phyloP scores from a whole-genome alignment of 2,329 filamentous ascomycete species.

The Hymenotorrendiella dingleyae region DNA sequence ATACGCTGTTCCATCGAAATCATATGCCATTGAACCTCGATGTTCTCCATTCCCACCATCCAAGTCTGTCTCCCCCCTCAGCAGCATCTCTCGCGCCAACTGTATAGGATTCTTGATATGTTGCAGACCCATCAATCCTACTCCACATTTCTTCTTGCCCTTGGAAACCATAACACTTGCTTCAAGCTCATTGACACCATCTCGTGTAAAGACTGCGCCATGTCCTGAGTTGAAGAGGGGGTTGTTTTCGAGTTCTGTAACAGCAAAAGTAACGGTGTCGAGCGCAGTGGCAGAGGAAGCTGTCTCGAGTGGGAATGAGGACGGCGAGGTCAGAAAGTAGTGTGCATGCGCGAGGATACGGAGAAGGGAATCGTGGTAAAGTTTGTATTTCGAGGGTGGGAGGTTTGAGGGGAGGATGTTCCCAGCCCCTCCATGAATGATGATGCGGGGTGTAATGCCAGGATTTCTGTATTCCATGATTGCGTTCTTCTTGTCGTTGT shows the following conservation, averaged over 20 bases:
- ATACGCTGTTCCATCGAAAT: neutral
- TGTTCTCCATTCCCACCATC: conserved; percentile 36
- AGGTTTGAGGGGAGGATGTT: conserved; percentile 58
- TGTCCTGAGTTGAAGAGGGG: conserved; percentile 78
- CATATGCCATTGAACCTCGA: conserved; percentile 25
- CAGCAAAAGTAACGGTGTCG: conserved; percentile 69
- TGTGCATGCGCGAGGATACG: conserved; percentile 49
- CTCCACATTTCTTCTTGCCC: conserved; percentile 67
- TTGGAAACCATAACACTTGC: conserved; percentile 79
- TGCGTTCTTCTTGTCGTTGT: too few relatives aligned
- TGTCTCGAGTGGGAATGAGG: conserved; percentile 46
- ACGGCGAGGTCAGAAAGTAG: conserved; percentile 46
- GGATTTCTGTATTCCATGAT: conserved; percentile 20
- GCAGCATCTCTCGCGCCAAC: conserved; percentile 64
- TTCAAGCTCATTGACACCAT: conserved; percentile 80
- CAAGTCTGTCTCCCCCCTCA: conserved; percentile 58
- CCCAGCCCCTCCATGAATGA: conserved; percentile 59
- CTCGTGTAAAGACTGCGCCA: conserved; percentile 80
- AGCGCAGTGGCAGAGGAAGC: conserved; percentile 48
- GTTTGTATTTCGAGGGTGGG: conserved; percentile 48
- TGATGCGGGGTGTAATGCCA: conserved; percentile 22
- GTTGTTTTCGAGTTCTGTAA: conserved; percentile 70
- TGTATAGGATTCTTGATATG: conserved; percentile 75
- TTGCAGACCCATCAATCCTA: conserved; percentile 67
- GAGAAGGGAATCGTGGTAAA: conserved; percentile 56